phyloP scores from a whole-genome alignment of 2,329 filamentous ascomycete genomes.

The Diaporthe citriasiana region DNA sequence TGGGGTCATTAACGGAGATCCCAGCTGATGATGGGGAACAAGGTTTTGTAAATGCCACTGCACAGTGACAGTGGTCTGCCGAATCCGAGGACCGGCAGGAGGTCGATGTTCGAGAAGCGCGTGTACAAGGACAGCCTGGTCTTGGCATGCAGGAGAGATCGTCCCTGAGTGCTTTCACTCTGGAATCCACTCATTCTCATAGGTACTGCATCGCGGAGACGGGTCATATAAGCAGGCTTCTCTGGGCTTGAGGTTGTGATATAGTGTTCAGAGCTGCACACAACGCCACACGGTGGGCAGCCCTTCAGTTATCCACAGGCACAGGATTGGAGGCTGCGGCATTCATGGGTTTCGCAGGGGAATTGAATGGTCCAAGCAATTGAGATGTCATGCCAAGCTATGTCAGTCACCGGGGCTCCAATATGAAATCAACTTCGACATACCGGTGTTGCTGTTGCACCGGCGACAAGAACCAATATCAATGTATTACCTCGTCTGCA shows the following conservation, averaged over 20 bases:
- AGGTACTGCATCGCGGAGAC: not conserved
- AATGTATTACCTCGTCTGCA: not conserved
- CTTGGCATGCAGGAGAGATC: not conserved
- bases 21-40: not conserved
- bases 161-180: not conserved
- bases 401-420: not conserved
- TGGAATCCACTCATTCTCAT: not conserved
- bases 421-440: not conserved
- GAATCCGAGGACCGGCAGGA: not conserved
- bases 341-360: not conserved
- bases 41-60: not conserved
- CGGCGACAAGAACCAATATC: not conserved
- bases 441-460: not conserved
- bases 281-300: not conserved
- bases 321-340: not conserved
- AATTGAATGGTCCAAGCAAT: not conserved
- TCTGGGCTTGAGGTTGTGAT: accelerated
- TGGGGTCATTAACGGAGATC: not conserved
- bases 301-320: too few relatives aligned
- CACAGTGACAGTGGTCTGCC: not conserved
- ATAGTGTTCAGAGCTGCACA: not conserved
- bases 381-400: conserved; percentile 1
- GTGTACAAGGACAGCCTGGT: too few relatives aligned
- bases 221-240: too few relatives aligned
- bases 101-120: not conserved